phyloP scores from a whole-genome alignment of 1,284 basidiomycete species.

The Malassezia equina region DNA sequence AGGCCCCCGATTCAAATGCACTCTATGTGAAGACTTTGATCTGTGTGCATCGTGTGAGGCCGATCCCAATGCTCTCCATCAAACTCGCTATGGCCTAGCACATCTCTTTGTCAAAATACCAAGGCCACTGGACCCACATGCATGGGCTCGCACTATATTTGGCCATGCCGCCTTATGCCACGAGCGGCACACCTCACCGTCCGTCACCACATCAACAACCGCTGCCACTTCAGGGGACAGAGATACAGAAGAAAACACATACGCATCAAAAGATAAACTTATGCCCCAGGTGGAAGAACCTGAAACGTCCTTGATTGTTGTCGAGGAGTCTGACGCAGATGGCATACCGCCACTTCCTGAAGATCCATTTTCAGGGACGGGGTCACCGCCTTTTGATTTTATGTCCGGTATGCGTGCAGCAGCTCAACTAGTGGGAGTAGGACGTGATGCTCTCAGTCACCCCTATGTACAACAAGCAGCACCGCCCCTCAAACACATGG shows the following conservation, averaged over 20 bases:
- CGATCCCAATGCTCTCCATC: slow-evolving; percentile 15
- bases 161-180: background rate
- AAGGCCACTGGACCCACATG: background rate
- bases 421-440: background rate
- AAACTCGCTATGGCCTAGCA: background rate
- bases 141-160: background rate
- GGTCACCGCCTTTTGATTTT: slow-evolving; percentile 1
- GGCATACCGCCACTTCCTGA: background rate
- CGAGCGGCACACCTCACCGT: background rate
- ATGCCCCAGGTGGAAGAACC: background rate
- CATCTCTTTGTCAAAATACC: slow-evolving; percentile 26
- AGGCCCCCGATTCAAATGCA: slow-evolving; percentile 24
- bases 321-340: background rate
- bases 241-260: background rate
- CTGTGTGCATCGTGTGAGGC: slow-evolving; percentile 22
- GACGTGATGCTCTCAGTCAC: background rate
- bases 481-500: background rate
- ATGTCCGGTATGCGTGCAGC: background rate
- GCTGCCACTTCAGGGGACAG: background rate
- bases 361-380: background rate
- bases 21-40: slow-evolving; percentile 20
- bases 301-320: background rate
- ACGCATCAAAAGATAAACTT: background rate
- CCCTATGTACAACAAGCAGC: slow-evolving; percentile 6
- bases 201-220: background rate